Base-by-base conservation (phyloP, 305 asterid species). In the Solanum hybrid region DNA sequence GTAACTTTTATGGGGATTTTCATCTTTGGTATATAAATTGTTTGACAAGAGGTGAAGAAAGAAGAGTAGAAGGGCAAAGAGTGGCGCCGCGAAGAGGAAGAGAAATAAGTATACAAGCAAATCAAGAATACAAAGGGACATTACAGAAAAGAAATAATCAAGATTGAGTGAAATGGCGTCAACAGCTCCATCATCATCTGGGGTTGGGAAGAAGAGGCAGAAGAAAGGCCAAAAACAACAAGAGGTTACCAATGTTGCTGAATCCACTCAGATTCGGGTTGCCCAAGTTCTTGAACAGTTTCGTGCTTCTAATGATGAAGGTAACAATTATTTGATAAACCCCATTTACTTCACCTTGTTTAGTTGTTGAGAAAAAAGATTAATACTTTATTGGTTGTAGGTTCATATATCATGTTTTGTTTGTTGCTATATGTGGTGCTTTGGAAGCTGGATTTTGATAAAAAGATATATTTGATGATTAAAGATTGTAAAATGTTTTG, bases 271-370 rank as follows among this genome's bases (percentile, higher is more conserved):
- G 86, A 92, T 94, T 92, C 92, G 90, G 64, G 79, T 96, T 71
- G 29, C 92, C 16, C 89, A 90, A 84, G 90, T 92, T 92, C 97
- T 96, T 11, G 94, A 94, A 76, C 88, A 92, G 80, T 95, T 96
- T 64, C 91, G 90, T 11, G 88, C 14, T 40, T 96, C 98, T 35
- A 89, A 92, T 46, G 95, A 91, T 17, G 90, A 91, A 37, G 97
- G 98, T 96, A 84, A 20, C 60, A 6, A 78, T 86, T 26, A 81
- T 42, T 88, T 29, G 14, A 34, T 42, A 29, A 38, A 26, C 77
- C 40, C 35, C 36, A 26, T n/a, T 22, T 35, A 38, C 71, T 87
- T 42, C 64, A 11, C 32, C n/a, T 66, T 64, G 13, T 66, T 66
- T 42, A 24, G 27, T 85, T 76, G 42, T 34, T 17, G 4, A 14